Percentiles rank a stretch among this genome's conserved stretches.
Conservation (phyloP, 106 monocot genomes). For the Dendrobium officinale region DNA sequence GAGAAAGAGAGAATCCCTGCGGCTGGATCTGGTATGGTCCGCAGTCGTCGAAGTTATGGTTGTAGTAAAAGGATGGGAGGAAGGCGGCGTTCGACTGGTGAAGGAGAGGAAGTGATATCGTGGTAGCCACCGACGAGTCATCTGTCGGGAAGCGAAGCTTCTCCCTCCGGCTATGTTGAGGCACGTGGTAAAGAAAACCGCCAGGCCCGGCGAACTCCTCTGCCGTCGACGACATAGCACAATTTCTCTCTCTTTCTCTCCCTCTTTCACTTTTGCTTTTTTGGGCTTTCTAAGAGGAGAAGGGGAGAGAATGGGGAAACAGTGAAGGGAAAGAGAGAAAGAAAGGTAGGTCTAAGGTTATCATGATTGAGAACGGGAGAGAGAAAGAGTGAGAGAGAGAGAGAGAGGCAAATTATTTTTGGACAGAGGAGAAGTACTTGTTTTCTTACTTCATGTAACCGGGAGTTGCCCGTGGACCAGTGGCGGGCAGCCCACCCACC, state of each 20-base stretch:
- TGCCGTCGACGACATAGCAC: not conserved
- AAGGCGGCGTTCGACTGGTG: not conserved
- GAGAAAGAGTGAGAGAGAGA: not conserved
- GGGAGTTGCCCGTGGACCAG: not conserved
- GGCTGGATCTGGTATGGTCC: not conserved
- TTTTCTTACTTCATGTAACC: not conserved
- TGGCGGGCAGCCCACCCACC: not conserved
- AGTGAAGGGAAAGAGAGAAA: conserved; percentile 1
- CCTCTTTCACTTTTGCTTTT: not conserved
- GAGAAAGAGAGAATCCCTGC: conserved; percentile 14
- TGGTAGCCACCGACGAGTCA: not conserved
- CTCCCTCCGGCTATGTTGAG: conserved; percentile 81
- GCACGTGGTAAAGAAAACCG: conserved; percentile 49
- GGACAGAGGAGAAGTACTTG: not conserved
- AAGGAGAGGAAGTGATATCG: not conserved
- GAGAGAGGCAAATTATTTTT: not conserved
- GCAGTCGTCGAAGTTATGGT: not conserved
- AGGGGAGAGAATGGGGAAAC: not conserved
- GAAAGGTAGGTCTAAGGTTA: conserved; percentile 3
- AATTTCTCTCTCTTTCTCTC: not conserved
- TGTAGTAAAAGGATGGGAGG: not conserved
- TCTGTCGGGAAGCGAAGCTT: conserved; percentile 60
- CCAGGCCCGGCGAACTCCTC: not conserved
- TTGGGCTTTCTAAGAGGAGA: not conserved
- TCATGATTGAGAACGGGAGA: not conserved